A percentile compares a stretch with the other conserved stretches of the same genome.
These are phyloP conservation scores for Botrytis byssoidea DNA, from an alignment of 2,329 filamentous ascomycete species.

Conservation along the genomic window DNA sequence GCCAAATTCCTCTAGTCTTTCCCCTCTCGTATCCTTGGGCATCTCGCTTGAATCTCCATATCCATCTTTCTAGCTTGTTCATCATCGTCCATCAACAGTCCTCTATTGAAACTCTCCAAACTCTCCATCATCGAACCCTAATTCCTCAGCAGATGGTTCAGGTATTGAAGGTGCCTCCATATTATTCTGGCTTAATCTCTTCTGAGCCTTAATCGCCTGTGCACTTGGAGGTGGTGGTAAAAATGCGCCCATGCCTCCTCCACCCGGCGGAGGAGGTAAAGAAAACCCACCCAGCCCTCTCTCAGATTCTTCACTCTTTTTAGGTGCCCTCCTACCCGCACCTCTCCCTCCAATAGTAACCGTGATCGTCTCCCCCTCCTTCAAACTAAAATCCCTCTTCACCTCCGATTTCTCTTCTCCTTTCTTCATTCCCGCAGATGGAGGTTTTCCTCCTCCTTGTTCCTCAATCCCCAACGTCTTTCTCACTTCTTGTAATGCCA, in stretches of 20 bases:
- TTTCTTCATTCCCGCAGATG: slow-evolving; percentile 29
- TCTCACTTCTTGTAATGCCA: slow-evolving; percentile 74
- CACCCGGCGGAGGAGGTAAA: slow-evolving; percentile 62
- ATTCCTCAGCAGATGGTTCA: slow-evolving; percentile 51
- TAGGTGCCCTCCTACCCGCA: slow-evolving; percentile 31
- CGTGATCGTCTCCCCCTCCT: slow-evolving; percentile 86
- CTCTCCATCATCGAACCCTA: slow-evolving; percentile 84
- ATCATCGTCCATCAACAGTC: neutral
- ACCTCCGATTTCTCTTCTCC: slow-evolving; percentile 44
- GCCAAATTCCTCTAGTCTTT: neutral
- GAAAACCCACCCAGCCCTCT: slow-evolving; percentile 53
- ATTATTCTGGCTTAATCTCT: slow-evolving; percentile 50
- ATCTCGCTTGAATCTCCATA: neutral
- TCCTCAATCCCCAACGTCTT: slow-evolving; percentile 65
- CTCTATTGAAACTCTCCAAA: slow-evolving; percentile 71
- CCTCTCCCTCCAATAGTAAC: slow-evolving; percentile 66
- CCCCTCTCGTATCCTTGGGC: neutral
- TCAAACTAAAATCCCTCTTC: slow-evolving; percentile 78
- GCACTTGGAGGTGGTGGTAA: slow-evolving; percentile 68
- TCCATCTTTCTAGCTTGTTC: neutral
- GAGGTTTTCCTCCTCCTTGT: slow-evolving; percentile 38
- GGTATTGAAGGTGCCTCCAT: slow-evolving; percentile 41
- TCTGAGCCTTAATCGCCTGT: slow-evolving; percentile 59
- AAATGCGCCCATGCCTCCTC: slow-evolving; percentile 42
- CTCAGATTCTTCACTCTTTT: slow-evolving; percentile 32